Percentiles rank a stretch among this genome's conserved stretches.
These are phyloP conservation scores for Spathaspora boniae DNA, from an alignment of 805 yeast species.

Conservation along the genomic window DNA sequence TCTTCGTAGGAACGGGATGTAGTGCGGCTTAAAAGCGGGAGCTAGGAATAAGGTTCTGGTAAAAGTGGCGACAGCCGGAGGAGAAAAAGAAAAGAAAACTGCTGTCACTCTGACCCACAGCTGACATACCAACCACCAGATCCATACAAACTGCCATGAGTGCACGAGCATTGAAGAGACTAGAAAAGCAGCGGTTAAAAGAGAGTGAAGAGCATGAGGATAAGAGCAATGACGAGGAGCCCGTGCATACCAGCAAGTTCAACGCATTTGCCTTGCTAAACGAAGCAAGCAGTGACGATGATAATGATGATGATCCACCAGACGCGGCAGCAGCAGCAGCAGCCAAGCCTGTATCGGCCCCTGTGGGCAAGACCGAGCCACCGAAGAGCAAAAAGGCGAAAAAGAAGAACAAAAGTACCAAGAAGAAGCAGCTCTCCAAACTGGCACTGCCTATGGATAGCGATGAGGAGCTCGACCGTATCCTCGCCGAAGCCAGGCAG, in stretches of 20 bases:
- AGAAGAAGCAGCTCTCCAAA: slow-evolving; percentile 12
- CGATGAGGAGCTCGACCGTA: slow-evolving; percentile 58
- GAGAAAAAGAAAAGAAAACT: slow-evolving; percentile 1
- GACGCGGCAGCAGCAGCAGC: slow-evolving; percentile 15
- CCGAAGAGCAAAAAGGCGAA: slow-evolving; percentile 14
- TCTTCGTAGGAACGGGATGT: too few species aligned
- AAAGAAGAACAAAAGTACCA: slow-evolving; percentile 12
- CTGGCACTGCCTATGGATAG: slow-evolving; percentile 24
- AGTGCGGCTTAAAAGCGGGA: too few species aligned
- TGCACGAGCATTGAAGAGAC: slow-evolving; percentile 45
- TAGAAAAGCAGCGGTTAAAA: slow-evolving; percentile 31
- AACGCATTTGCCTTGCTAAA: slow-evolving; percentile 47
- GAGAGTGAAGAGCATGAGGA: slow-evolving; percentile 14
- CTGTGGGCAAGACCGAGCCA: slow-evolving; percentile 17
- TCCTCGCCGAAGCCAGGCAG: slow-evolving; percentile 41
- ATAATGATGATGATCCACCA: slow-evolving; percentile 12
- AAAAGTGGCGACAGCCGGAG: too few species aligned
- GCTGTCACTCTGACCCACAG: background rate
- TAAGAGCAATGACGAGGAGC: slow-evolving; percentile 14
- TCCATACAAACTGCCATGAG: too few species aligned
- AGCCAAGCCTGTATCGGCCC: slow-evolving; percentile 1
- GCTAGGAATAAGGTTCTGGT: too few species aligned
- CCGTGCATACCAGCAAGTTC: slow-evolving; percentile 16
- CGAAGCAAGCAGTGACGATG: slow-evolving; percentile 25
- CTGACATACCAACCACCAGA: too few species aligned